Conservation (phyloP, 2,329 filamentous ascomycete genomes). For the Thielaviopsis cerberus region DNA sequence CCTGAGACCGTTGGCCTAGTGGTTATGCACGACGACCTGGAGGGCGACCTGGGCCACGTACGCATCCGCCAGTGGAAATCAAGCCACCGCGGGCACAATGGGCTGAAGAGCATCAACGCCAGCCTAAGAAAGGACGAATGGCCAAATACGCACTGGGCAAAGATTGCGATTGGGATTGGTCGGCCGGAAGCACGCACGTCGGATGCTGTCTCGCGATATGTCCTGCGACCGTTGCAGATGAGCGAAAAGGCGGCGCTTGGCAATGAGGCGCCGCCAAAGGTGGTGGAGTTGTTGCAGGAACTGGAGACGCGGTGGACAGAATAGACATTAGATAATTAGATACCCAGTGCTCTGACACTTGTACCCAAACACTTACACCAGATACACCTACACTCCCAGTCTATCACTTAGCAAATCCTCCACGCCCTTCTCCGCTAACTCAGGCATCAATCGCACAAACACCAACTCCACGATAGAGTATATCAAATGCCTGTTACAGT, state of each 20-base stretch:
- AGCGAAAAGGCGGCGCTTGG: conserved; percentile 33
- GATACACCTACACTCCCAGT: conserved; percentile 25
- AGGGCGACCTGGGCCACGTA: conserved; percentile 49
- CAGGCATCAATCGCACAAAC: conserved; percentile 66
- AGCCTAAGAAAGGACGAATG: conserved; percentile 27
- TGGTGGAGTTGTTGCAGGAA: conserved; percentile 32
- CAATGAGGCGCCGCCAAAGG: conserved; percentile 29
- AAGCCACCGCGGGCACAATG: conserved; percentile 56
- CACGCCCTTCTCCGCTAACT: conserved; percentile 55
- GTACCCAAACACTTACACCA: too few relatives aligned
- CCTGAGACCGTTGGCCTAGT: conserved; percentile 36
- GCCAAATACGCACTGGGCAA: conserved; percentile 26
- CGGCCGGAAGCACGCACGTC: conserved; percentile 51
- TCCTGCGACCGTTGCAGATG: conserved; percentile 47
- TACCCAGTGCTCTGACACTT: not conserved
- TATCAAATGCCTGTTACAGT: conserved; percentile 83
- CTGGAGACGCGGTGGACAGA: conserved; percentile 24
- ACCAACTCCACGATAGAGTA: conserved; percentile 68
- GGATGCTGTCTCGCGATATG: conserved; percentile 54
- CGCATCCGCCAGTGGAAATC: conserved; percentile 42
- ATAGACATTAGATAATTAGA: conserved; percentile 9
- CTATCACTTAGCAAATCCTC: conserved; percentile 58
- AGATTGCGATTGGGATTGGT: conserved; percentile 76
- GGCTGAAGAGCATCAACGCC: conserved; percentile 47
- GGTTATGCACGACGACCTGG: conserved; percentile 77